Evolutionary conservation across 805 yeast genomes (phyloP).

Genomic region (Candida awuae): DNA sequence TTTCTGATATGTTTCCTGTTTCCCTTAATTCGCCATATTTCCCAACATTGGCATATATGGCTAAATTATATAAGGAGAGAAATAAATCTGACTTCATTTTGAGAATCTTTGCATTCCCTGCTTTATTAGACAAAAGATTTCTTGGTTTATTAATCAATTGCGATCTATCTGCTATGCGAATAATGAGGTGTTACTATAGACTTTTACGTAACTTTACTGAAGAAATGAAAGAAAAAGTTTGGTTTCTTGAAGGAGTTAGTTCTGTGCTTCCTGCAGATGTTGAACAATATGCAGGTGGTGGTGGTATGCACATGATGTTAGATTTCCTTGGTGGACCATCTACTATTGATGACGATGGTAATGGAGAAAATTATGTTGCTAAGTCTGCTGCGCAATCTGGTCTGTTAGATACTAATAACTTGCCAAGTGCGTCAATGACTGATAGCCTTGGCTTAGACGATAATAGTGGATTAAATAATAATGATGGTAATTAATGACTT

Average conservation of each 20-base stretch:
- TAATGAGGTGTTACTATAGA: slow-evolving; percentile 83
- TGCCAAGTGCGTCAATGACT: slow-evolving; percentile 42
- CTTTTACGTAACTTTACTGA: slow-evolving; percentile 72
- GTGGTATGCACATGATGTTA: slow-evolving; percentile 88
- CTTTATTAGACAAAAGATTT: slow-evolving; percentile 74
- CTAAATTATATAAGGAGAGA: slow-evolving; percentile 73
- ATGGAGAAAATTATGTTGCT: slow-evolving; percentile 36
- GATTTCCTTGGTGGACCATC: slow-evolving; percentile 70
- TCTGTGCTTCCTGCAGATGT: slow-evolving; percentile 86
- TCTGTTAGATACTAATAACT: slow-evolving; percentile 44
- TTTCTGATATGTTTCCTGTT: slow-evolving; percentile 81
- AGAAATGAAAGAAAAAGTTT: slow-evolving; percentile 81
- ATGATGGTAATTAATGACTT: not conserved
- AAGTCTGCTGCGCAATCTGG: slow-evolving; percentile 37
- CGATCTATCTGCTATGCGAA: slow-evolving; percentile 81
- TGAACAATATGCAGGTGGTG: slow-evolving; percentile 84
- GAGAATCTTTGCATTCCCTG: slow-evolving; percentile 88
- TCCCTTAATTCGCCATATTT: slow-evolving; percentile 76
- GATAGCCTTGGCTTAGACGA: slow-evolving; percentile 45
- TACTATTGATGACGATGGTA: slow-evolving; percentile 26
- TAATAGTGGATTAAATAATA: slow-evolving; percentile 32
- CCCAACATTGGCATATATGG: slow-evolving; percentile 79
- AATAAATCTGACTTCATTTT: slow-evolving; percentile 79
- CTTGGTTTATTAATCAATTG: slow-evolving; percentile 73
- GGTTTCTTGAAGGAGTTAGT: slow-evolving; percentile 91